Evolutionary conservation across 2,329 filamentous ascomycete genomes (phyloP), one percentile per base, ranked within the genome.

Genomic region (Chaetoscypha palmicola): DNA sequence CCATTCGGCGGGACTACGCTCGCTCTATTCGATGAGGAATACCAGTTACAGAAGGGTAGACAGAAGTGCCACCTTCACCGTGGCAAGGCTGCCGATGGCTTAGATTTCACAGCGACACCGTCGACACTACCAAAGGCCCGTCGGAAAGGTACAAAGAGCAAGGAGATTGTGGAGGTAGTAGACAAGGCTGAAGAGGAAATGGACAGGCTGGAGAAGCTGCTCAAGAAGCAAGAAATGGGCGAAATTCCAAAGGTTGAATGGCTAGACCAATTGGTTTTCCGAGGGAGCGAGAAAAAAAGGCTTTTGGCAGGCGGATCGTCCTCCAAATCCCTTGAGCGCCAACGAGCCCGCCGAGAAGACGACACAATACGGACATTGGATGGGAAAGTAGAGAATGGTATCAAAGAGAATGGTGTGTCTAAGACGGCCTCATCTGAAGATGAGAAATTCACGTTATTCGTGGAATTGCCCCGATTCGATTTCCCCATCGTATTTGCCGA

Each of bases 161-260:
- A 66, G 66, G 31, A 62, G 66, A 40, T 46, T 41, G 59, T 61
- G 1, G 65, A 72, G 1, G 68, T 72, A 0, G 68, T 77, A n/a
- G 79, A 85, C 45, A 83, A 83, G 54, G 80, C 94, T 47, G 68
- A 68, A n/a, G 81, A 87, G 41, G 92, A 98, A 64, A 74, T 96
- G 49, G 89, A 96, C 57, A 76, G 92, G 14, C 76, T 98, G 54
- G 90, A 97, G 60, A 83, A 80, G 42, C 66, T 97, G 17, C 85
- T 98, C 62, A 98, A 98, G 67, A 94, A 95, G 66, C 92, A 97
- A 60, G 94, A 98, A 62, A 94, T 96, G 84, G 90, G 89, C 14
- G 92, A 98, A 62, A 91, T 98, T 20, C 81, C 87, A 1, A 79
- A 89, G 12, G 85, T 95, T 37, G 87, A 94, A 57, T 98, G 92